Evolutionary conservation across 2,329 filamentous ascomycete genomes (phyloP).

Genomic region (Onygenales sp.): DNA sequence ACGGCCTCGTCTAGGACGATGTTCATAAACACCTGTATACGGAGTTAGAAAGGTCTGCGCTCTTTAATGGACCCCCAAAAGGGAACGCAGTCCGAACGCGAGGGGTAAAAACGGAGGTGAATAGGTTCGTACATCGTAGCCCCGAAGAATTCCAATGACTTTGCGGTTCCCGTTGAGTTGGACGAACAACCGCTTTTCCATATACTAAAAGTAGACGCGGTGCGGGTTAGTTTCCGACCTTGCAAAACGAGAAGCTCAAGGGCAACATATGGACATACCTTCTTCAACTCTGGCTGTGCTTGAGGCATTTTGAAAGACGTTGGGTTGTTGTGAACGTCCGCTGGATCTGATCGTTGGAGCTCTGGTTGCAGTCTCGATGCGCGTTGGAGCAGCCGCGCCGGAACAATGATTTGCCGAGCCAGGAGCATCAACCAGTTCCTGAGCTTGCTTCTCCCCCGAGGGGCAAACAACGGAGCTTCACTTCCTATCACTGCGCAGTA

Average conservation of each 20-base stretch:
- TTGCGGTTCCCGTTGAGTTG: conserved; percentile 97
- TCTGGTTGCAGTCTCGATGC: background rate
- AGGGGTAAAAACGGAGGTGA: background rate
- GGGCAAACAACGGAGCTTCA: background rate
- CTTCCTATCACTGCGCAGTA: background rate
- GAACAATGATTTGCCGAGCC: conserved; percentile 26
- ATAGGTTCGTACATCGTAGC: conserved; percentile 70
- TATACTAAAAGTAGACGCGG: conserved; percentile 55
- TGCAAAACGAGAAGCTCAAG: conserved; percentile 1
- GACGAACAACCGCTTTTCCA: conserved; percentile 97
- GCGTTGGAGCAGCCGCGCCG: conserved; percentile 9
- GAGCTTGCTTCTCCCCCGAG: no score
- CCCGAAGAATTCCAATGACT: conserved; percentile 85
- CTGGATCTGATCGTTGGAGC: background rate
- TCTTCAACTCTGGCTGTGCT: conserved; percentile 98
- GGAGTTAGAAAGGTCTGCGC: background rate
- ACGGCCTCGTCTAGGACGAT: conserved; percentile 95
- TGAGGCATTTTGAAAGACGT: conserved; percentile 67
- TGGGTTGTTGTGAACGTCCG: background rate
- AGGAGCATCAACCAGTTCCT: no score
- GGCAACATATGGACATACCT: conserved; percentile 48
- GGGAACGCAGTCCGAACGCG: background rate
- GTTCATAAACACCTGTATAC: conserved; percentile 83
- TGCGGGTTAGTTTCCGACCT: conserved; percentile 6
- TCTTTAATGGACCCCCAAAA: background rate